Evolutionary conservation across 768 basidiomycete genomes (phyloP), one percentile per base, ranked within the genome.

Genomic region (Termitomyces sp.): DNA sequence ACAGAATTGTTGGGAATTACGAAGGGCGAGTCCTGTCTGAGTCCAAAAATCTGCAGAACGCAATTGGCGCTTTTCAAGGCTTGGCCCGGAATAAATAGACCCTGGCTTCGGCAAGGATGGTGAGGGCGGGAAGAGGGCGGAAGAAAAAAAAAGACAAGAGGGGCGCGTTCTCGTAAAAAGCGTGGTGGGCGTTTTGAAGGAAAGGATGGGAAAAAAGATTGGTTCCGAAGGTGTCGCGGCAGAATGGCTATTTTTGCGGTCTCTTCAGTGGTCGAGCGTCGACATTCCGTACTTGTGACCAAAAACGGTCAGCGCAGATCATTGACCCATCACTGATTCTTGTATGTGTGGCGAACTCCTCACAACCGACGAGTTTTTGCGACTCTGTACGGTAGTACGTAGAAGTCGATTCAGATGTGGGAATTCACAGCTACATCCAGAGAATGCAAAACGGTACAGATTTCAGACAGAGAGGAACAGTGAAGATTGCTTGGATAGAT

Each of bases 231-330:
- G 39, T n/a, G 39, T 18, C 39, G 39, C 39, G 18, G 6, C 16
- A 12, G 6, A 16, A 2, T 41, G 16, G 16, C 7, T 18, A 16
- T 41, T 41, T 41, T n/a, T 18, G 27, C 27, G 4, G 27, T 27
- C 27, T 27, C 27, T 27, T 27, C 4, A 4, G 27, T 27, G 4
- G 27, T 27, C 18, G 39, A 16, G 5, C 18, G 39, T 41, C 6
- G 18, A 41, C 39, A 31, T 30, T 30, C 6, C 24, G 11, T 48
- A 45, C 18, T 49, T n/a, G 49, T 37, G 8, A 18, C 52, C 52
- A 41, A n/a, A 50, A 53, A n/a, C 27, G 37, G 52, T n/a, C 52
- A 41, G 37, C 37, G 52, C 11, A 53, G 52, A 53, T 53, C 52
- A 53, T 12, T 41, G n/a, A 27, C 24, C 52, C 52, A 18, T 53